phyloP scores from a whole-genome alignment of 208 protist genomes.

The Acanthamoeba healyi region DNA sequence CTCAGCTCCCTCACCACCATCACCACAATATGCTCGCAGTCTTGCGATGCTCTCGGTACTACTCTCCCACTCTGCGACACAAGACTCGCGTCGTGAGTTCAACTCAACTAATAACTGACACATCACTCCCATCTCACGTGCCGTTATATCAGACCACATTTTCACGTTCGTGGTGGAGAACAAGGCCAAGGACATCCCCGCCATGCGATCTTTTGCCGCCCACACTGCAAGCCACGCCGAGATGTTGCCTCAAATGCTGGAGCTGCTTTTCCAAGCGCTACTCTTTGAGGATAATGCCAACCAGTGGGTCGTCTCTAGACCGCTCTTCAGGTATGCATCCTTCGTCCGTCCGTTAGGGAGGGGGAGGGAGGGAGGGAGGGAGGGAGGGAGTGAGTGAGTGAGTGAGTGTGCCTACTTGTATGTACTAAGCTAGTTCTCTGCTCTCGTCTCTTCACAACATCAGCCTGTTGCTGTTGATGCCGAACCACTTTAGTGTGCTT shows the following conservation, averaged over 20 bases:
- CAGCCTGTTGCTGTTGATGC: conserved; percentile 48
- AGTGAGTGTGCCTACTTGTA: too few relatives aligned
- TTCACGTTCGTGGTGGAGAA: conserved; percentile 69
- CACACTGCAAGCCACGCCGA: conserved; percentile 74
- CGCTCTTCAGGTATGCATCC: conserved; percentile 83
- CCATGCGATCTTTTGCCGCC: conserved; percentile 31
- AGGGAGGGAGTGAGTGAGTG: too few relatives aligned
- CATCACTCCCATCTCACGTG: neutral
- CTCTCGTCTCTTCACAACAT: neutral
- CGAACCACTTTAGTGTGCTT: conserved; percentile 41
- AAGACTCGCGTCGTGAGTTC: too few relatives aligned
- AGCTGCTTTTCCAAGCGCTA: conserved; percentile 81
- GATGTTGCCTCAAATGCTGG: conserved; percentile 80
- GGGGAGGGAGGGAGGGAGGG: too few relatives aligned
- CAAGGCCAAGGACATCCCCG: conserved; percentile 37
- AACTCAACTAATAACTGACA: conserved; percentile 46
- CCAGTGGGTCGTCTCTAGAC: conserved; percentile 84
- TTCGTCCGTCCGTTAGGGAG: too few relatives aligned
- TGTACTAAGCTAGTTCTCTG: neutral
- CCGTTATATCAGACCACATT: conserved; percentile 13
- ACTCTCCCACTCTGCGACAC: neutral
- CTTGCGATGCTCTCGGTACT: conserved; percentile 7
- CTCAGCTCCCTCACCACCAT: conserved; percentile 75
- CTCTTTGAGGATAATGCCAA: conserved; percentile 85
- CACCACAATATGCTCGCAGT: neutral